Evolutionary conservation across 2,329 filamentous ascomycete genomes (phyloP).

Genomic region (Metarhizium album): DNA sequence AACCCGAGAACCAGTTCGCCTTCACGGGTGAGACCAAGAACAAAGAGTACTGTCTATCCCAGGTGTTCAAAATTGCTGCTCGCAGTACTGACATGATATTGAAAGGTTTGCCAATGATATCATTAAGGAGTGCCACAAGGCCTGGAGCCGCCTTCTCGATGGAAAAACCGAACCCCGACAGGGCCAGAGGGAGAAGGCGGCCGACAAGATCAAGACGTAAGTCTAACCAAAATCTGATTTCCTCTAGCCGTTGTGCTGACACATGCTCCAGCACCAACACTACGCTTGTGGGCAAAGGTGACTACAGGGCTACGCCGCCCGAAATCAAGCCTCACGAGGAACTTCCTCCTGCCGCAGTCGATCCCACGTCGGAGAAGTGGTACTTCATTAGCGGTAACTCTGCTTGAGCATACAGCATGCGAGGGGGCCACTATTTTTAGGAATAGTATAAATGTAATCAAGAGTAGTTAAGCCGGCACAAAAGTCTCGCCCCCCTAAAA

Average conservation of each 20-base stretch:
- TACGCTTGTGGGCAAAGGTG: slow-evolving; percentile 57
- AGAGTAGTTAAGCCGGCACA: slow-evolving; percentile 4
- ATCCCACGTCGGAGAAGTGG: slow-evolving; percentile 98
- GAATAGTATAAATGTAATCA: slow-evolving; percentile 5
- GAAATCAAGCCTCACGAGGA: slow-evolving; percentile 73
- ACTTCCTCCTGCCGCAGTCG: slow-evolving; percentile 75
- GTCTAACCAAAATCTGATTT: slow-evolving; percentile 24
- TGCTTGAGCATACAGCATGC: slow-evolving; percentile 38
- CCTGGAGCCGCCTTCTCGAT: slow-evolving; percentile 91
- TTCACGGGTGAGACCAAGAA: slow-evolving; percentile 99
- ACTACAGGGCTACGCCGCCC: slow-evolving; percentile 58
- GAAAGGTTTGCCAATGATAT: slow-evolving; percentile 87
- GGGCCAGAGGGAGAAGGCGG: neutral
- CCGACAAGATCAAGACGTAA: slow-evolving; percentile 60
- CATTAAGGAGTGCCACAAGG: slow-evolving; percentile 89
- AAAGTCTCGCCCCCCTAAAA: slow-evolving; percentile 7
- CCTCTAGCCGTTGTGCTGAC: neutral
- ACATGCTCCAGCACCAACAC: slow-evolving; percentile 59
- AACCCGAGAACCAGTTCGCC: slow-evolving; percentile 99
- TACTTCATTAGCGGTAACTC: slow-evolving; percentile 99
- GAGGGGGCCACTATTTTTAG: neutral
- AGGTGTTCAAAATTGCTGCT: neutral
- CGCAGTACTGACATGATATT: slow-evolving; percentile 5
- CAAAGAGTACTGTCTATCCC: slow-evolving; percentile 55
- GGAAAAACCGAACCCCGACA: slow-evolving; percentile 71